Conservation (phyloP, 306 rosid genomes). For the Cercis canadensis region DNA sequence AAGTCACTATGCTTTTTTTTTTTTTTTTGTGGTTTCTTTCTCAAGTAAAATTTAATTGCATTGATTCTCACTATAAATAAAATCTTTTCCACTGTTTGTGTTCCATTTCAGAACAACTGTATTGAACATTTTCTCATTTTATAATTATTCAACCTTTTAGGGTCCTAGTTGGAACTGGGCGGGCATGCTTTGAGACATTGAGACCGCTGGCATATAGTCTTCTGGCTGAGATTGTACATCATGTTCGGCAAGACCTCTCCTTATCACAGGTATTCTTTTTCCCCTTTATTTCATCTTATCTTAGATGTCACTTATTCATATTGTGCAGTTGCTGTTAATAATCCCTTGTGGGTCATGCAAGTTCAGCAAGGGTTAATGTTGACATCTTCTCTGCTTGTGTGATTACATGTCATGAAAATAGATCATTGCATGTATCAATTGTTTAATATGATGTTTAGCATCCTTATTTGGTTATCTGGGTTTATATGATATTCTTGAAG, state of each 20-base stretch:
- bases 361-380: neutral
- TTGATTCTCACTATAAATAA: too few relatives aligned
- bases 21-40: too few relatives aligned
- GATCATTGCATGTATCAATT: neutral
- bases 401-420: neutral
- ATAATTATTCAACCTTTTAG: conserved; percentile 49
- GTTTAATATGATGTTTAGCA: too few relatives aligned
- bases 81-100: too few relatives aligned
- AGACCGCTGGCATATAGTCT: conserved; percentile 98
- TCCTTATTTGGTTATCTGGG: neutral
- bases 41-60: too few relatives aligned
- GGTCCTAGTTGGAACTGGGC: conserved; percentile 95
- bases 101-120: conserved; percentile 5
- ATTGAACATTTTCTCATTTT: conserved; percentile 34
- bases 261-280: conserved; percentile 71
- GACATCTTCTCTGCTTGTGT: neutral
- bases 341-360: conserved; percentile 19
- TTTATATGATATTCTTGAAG: too few relatives aligned
- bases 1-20: too few relatives aligned
- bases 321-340: neutral
- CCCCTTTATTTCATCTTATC: conserved; percentile 17
- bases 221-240: conserved; percentile 98
- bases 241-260: conserved; percentile 92
- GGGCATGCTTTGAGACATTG: conserved; percentile 97
- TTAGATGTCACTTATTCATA: conserved; percentile 13